phyloP scores from a whole-genome alignment of 352 stramenopile species.

The Phytopythium chamaehyphon region DNA sequence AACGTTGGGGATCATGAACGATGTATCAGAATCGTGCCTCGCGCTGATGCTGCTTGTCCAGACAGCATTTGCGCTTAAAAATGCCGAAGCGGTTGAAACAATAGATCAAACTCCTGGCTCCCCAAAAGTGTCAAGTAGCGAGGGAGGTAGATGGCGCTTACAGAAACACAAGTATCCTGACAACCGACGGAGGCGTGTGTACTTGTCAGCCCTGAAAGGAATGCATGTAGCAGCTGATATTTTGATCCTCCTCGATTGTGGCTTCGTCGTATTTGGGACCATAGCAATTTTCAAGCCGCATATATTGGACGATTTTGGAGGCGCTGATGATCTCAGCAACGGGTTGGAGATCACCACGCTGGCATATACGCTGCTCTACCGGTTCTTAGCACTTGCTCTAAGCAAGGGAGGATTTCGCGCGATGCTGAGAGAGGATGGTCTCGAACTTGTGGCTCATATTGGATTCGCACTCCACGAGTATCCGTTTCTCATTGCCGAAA shows the following conservation, averaged over 20 bases:
- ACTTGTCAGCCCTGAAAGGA: not conserved
- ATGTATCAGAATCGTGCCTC: constrained; percentile 25
- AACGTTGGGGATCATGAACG: constrained; percentile 17
- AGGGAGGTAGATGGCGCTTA: too few species aligned
- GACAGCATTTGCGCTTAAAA: constrained; percentile 11
- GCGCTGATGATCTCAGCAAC: constrained; percentile 15
- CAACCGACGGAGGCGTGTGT: not conserved
- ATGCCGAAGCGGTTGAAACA: not conserved
- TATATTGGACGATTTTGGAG: not conserved
- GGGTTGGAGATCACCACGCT: constrained; percentile 19
- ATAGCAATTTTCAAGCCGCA: constrained; percentile 14
- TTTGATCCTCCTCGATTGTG: constrained; percentile 20
- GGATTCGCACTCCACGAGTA: constrained; percentile 33
- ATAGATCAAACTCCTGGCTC: not conserved
- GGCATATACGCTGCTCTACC: constrained; percentile 29
- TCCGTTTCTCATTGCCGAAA: constrained; percentile 23
- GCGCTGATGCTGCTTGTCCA: constrained; percentile 28
- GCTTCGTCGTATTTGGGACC: constrained; percentile 12
- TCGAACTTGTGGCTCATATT: constrained; percentile 27
- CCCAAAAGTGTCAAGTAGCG: not conserved
- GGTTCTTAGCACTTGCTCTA: constrained; percentile 12
- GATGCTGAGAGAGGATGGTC: constrained; percentile 18
- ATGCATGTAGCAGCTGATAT: constrained; percentile 18
- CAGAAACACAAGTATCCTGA: constrained; percentile 2
- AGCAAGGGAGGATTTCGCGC: constrained; percentile 11